Conservation (phyloP, 176 grass and related monocot genomes). For the Thinopyrum elongatum region DNA sequence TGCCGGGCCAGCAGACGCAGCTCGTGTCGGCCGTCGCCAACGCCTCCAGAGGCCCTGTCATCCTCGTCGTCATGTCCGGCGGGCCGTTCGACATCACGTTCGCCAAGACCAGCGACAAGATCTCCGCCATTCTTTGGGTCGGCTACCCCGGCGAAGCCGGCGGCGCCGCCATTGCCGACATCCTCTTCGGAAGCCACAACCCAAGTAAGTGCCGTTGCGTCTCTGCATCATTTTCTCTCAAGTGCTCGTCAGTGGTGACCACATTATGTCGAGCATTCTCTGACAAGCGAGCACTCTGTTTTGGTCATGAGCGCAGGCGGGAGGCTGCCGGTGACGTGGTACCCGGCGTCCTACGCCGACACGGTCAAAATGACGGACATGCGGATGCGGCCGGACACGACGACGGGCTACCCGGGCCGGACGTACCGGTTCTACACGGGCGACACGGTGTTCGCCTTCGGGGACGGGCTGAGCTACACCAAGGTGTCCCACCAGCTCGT, state of each 20-base stretch:
- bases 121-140: slow-evolving; percentile 79
- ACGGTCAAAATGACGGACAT: slow-evolving; percentile 77
- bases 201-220: slow-evolving; percentile 44
- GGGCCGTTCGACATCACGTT: slow-evolving; percentile 74
- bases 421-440: slow-evolving; percentile 97
- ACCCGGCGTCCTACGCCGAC: slow-evolving; percentile 56
- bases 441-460: slow-evolving; percentile 70
- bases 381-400: slow-evolving; percentile 75
- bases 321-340: slow-evolving; percentile 94
- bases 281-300: neutral
- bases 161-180: slow-evolving; percentile 74
- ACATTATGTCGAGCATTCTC: neutral
- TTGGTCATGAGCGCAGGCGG: slow-evolving; percentile 42
- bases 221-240: neutral
- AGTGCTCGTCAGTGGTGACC: neutral
- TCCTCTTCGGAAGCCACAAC: slow-evolving; percentile 78
- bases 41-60: slow-evolving; percentile 59
- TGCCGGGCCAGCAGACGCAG: slow-evolving; percentile 62
- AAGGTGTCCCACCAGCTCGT: slow-evolving; percentile 50
- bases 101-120: slow-evolving; percentile 53
- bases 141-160: slow-evolving; percentile 92
- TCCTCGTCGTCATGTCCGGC: slow-evolving; percentile 96
- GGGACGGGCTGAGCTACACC: slow-evolving; percentile 92
- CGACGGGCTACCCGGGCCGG: slow-evolving; percentile 68
- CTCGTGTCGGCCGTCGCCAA: slow-evolving; percentile 72